These are phyloP conservation scores for Xylaria sp. DNA, from an alignment of 2,329 filamentous ascomycete genomes.

Conservation along the genomic window DNA sequence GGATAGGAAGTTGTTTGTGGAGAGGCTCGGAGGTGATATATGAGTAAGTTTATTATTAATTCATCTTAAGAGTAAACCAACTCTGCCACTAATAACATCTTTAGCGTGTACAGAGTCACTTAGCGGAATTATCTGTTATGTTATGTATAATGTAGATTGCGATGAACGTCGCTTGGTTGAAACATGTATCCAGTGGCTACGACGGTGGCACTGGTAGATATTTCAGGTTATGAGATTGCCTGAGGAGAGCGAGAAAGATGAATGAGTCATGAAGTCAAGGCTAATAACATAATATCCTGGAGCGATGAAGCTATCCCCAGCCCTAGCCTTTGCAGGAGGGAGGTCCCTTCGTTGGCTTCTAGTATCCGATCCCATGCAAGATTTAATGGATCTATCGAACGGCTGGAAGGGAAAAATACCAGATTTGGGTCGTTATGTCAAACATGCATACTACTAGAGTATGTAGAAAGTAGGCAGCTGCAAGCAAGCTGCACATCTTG, in stretches of 20 bases:
- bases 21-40: constrained; percentile 39
- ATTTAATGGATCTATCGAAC: neutral
- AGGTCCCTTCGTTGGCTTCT: neutral
- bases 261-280: neutral
- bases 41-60: constrained; percentile 32
- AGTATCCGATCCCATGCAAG: neutral
- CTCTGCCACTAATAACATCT: constrained; percentile 19
- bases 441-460: neutral
- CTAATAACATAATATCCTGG: neutral
- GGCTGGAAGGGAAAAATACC: neutral
- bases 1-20: constrained; percentile 41
- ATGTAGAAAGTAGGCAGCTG: neutral
- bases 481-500: neutral
- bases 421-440: neutral
- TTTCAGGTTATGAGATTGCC: neutral
- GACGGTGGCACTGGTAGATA: neutral
- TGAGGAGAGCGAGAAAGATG: neutral
- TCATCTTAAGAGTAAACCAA: too few relatives aligned
- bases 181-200: neutral
- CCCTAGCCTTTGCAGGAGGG: neutral
- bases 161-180: constrained; percentile 2
- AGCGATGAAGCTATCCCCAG: neutral
- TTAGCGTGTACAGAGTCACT: constrained; percentile 35
- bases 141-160: neutral
- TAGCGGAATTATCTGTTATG: constrained; percentile 5